Percentiles rank a stretch among this genome's conserved stretches.
phyloP scores from a whole-genome alignment of 2,329 filamentous ascomycete species.

The Ceratocystis diversiconidia region DNA sequence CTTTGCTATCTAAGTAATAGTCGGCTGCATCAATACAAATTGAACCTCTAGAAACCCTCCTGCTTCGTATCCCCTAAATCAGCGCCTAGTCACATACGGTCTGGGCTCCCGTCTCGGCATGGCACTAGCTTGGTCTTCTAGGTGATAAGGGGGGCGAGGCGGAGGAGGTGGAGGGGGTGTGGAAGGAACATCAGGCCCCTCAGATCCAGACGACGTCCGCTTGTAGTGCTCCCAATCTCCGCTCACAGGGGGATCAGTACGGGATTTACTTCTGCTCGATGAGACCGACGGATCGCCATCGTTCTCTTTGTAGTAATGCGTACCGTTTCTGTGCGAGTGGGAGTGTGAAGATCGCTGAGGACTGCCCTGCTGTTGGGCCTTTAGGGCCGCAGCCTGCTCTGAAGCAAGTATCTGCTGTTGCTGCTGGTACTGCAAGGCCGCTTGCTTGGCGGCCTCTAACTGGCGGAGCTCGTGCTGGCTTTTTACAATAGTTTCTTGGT shows the following conservation, averaged over 20 bases:
- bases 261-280: not conserved
- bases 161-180: conserved; percentile 14
- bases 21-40: not conserved
- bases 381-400: conserved; percentile 5
- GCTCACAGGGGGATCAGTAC: not conserved
- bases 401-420: conserved; percentile 11
- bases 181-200: conserved; percentile 7
- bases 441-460: conserved; percentile 1
- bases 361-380: conserved; percentile 7
- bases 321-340: conserved; percentile 11
- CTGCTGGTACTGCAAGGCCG: not conserved
- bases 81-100: conserved; percentile 9
- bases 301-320: conserved; percentile 12
- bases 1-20: not conserved
- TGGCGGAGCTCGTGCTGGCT: not conserved
- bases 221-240: conserved; percentile 14
- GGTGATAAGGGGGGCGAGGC: conserved; percentile 14
- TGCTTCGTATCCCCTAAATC: not conserved
- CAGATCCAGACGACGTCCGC: not conserved
- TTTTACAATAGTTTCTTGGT: not conserved
- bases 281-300: conserved; percentile 6
- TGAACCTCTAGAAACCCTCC: not conserved
- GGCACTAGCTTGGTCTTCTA: conserved; percentile 3
- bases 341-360: conserved; percentile 8
- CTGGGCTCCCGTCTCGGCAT: conserved; percentile 11